Base-by-base conservation (phyloP, 2,329 filamentous ascomycete genomes). In the Hypoxylon sp. region DNA sequence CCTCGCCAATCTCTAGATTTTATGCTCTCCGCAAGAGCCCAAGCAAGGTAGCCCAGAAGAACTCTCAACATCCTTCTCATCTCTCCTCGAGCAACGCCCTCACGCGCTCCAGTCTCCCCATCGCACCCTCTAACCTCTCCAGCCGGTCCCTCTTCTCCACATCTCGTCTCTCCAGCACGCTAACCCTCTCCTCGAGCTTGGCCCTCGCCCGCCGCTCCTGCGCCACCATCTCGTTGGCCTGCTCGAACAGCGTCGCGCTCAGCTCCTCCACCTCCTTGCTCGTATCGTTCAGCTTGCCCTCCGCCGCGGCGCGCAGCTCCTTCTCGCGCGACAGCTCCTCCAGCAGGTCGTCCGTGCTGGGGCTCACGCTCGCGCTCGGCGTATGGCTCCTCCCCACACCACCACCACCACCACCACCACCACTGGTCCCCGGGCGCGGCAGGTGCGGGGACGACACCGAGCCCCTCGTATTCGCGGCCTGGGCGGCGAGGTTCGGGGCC, bases 211-310 rank as follows among this genome's bases (percentile, higher is more conserved):
- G 86, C 48, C 93, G 84, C 83, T 96, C 93, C 17, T 86, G 84
- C 1, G 93, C 92, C 20, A 96, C 93, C 93, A 96, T 96, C 81
- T 94, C 90, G 78, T 96, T 96, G 57, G 93, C 93, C 82, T 95
- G 90, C 81, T 92, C 90, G 78, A 96, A 96, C 60, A 96, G 82
- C 56, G 86, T 87, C 20, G 88, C 91, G 75, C 88, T 92, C 71
- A 96, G 83, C 81, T 96, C 93, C 80, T 95, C 93, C 20, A 95
- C 86, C 82, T 96, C 93, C 11, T 83, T 85, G 75, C 88, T 90
- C 56, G 92, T 91, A 55, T 89, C 87, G 70, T 85, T 85, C 20
- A 93, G 82, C 69, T 88, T 86, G 55, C 86, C 86, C 81, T 96
- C 93, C 1, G 92, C 92, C 57, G 89, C 88, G 42, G 86, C 83